A percentile compares a stretch with the other conserved stretches of the same genome.
Evolutionary conservation across 805 yeast species (phyloP).

Genomic region (Saccharomycopsis lassenensis): DNA sequence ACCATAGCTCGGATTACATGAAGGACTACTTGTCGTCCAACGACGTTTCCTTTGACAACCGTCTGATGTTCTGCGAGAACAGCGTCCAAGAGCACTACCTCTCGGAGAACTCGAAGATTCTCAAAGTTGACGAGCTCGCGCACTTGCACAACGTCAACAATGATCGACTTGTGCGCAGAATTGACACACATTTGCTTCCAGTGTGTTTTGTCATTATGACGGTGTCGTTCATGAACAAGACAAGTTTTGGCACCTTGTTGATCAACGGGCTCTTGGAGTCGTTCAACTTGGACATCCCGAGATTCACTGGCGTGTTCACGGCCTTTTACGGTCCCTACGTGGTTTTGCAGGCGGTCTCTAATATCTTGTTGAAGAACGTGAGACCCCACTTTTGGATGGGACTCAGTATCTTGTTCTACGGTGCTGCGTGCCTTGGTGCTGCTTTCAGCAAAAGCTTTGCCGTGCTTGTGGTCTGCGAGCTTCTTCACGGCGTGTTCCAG

Average conservation of each 20-base stretch:
- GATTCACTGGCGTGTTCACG: conserved; percentile 53
- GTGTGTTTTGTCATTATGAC: conserved; percentile 57
- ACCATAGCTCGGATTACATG: no score
- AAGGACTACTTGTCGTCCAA: no score
- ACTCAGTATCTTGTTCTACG: conserved; percentile 47
- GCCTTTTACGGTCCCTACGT: conserved; percentile 69
- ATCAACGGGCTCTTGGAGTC: conserved; percentile 55
- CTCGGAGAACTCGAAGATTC: conserved; percentile 11
- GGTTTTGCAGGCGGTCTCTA: conserved; percentile 52
- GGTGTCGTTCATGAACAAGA: conserved; percentile 69
- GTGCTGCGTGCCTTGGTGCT: conserved; percentile 51
- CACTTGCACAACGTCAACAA: conserved; percentile 39
- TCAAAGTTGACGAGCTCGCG: conserved; percentile 19
- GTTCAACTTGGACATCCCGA: conserved; percentile 40
- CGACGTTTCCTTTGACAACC: no score
- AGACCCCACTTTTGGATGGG: conserved; percentile 59
- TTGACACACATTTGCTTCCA: conserved; percentile 57
- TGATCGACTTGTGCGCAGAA: conserved; percentile 42
- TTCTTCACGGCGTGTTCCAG: conserved; percentile 57
- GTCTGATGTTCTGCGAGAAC: no score
- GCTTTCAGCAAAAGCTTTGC: conserved; percentile 52
- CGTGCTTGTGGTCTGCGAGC: conserved; percentile 48
- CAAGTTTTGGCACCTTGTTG: conserved; percentile 71
- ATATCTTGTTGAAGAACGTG: conserved; percentile 45
- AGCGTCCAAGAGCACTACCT: conserved; percentile 3